Conservation (phyloP, 1,284 basidiomycete species). For the Ceratobasidium sp. region DNA sequence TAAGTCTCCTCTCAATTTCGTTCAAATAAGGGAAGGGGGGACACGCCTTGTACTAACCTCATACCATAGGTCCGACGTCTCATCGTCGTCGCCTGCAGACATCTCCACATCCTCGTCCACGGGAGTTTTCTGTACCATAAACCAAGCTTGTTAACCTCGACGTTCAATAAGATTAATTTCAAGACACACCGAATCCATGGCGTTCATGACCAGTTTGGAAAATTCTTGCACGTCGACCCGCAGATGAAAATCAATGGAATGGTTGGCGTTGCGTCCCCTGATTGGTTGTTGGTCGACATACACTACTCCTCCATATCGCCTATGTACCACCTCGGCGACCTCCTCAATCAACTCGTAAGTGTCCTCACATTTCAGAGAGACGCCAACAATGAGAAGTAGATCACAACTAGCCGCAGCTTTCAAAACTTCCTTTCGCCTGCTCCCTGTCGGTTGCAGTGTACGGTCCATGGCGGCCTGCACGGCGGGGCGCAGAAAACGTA, state of each 20-base stretch:
- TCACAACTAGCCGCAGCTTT: not conserved
- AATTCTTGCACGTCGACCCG: not conserved
- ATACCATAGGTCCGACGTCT: slow-evolving; percentile 9
- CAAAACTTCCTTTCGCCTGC: not conserved
- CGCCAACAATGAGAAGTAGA: not conserved
- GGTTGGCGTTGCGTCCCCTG: slow-evolving; percentile 8
- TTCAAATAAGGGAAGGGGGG: not conserved
- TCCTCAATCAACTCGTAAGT: slow-evolving; percentile 1
- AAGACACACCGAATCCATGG: slow-evolving; percentile 1
- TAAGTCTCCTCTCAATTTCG: too few species aligned
- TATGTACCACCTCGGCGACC: not conserved
- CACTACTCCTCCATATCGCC: not conserved
- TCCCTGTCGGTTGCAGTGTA: not conserved
- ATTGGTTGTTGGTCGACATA: slow-evolving; percentile 15
- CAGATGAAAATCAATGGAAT: slow-evolving; percentile 13
- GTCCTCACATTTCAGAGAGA: not conserved
- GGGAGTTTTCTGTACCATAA: not conserved
- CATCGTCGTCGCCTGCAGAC: not conserved
- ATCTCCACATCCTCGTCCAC: not conserved
- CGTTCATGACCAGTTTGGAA: not conserved
- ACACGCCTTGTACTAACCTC: not conserved
- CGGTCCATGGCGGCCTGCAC: not conserved
- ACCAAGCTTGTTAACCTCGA: not conserved
- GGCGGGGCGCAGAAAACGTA: not conserved
- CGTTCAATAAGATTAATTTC: not conserved